Conservation (phyloP, 805 yeast genomes). For the Yamadazyma scolyti region DNA sequence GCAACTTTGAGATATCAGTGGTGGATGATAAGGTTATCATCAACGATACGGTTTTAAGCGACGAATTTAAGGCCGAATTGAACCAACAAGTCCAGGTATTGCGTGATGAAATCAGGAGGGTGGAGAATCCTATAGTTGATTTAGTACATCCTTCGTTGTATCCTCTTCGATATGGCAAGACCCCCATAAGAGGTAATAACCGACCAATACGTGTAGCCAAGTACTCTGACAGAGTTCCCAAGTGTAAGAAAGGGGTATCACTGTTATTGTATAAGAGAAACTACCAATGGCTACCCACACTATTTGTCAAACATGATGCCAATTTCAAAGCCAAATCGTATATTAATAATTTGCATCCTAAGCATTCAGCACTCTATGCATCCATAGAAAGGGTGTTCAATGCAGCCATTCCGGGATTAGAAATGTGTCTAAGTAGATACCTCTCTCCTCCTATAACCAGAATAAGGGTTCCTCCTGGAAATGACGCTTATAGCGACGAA, state of each 20-base stretch:
- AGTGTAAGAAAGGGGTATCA: not conserved
- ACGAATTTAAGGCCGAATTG: not conserved
- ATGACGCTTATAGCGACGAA: constrained; percentile 15
- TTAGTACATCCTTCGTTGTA: constrained; percentile 39
- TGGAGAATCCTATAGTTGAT: constrained; percentile 31
- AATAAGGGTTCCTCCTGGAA: constrained; percentile 10
- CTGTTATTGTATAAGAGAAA: constrained; percentile 3
- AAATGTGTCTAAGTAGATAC: constrained; percentile 19
- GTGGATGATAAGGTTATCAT: constrained; percentile 16
- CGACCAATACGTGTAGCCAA: not conserved
- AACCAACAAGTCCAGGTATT: too few species aligned
- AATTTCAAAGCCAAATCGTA: constrained; percentile 20
- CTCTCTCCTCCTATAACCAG: constrained; percentile 14
- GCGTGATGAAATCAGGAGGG: too few species aligned
- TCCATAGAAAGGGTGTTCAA: constrained; percentile 27
- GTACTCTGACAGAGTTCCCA: not conserved
- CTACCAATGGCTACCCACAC: constrained; percentile 41
- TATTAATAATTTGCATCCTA: constrained; percentile 39
- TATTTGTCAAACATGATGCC: not conserved
- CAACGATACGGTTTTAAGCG: constrained; percentile 15
- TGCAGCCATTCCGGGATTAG: constrained; percentile 27
- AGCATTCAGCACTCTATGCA: constrained; percentile 18
- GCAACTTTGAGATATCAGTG: constrained; percentile 12
- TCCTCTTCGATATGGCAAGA: constrained; percentile 26
- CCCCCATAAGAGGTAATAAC: constrained; percentile 11